Base-by-base conservation (phyloP, 768 basidiomycete genomes). In the Xerocomellus amylosporus region DNA sequence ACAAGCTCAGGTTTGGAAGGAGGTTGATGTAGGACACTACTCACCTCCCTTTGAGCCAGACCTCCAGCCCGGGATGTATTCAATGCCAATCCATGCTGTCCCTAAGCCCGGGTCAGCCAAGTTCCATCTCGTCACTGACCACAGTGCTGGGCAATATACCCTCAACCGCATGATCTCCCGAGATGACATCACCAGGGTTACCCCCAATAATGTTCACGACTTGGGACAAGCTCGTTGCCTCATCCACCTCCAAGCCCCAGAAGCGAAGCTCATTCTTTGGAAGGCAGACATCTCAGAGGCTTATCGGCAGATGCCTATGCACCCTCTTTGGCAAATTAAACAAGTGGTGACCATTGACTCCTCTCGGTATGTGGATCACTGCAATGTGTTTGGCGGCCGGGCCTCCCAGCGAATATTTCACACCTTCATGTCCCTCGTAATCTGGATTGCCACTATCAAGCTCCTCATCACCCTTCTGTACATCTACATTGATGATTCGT, bases 41-140 rank as follows among this genome's bases (percentile, higher is more conserved):
- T 30, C 30, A 2, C 30, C 30, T 2, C 6, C 3, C 2, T 36
- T 36, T 7, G 34, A 13, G 10, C 1, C 34, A 3, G 15, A 36
- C 15, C 13, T 36, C 12, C 15, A 15, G 1, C 34, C 15, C 1
- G 34, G 34, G 2, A 36, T 36, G 15, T 36, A 36, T 7, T 14
- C 6, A 10, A 36, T 36, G 34, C 34, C 6, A 0, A 59, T 78
- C 0, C 59, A 71, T 36, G 71, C 69, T 1, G 71, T 80, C 0
- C 75, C 75, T 0, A 80, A 79, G 48, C 77, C 76, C 0, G 77
- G 77, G 36, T 59, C 65, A 0, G 43, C 56, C 0, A 74, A 77
- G 26, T 55, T 75, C 3, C 57, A 71, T 0, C 64, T 81, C 0
- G 62, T 81, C 10, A 69, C 64, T 10, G 64, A 81, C 52, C 78